Evolutionary conservation across 352 stramenopile genomes (phyloP).

Genomic region (Phytophthora constricta): DNA sequence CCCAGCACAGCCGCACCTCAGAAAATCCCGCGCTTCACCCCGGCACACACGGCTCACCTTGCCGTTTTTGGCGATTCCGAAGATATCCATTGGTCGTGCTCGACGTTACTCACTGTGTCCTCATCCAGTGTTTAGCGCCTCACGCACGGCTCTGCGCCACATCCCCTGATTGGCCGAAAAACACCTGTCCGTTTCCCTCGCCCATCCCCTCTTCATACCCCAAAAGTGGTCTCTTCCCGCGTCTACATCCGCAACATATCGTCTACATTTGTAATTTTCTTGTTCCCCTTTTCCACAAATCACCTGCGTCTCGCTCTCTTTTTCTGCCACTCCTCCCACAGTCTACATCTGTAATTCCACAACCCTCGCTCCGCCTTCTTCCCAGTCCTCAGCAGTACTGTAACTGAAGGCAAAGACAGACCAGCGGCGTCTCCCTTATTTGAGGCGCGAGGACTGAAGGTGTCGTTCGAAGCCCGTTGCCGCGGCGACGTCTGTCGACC

Average conservation of each 20-base stretch:
- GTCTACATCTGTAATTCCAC: neutral
- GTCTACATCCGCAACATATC: neutral
- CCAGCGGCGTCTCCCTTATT: too few relatives aligned
- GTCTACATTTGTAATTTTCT: constrained; percentile 29
- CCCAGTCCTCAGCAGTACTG: neutral
- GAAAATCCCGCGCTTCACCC: too few relatives aligned
- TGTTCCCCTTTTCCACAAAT: constrained; percentile 8
- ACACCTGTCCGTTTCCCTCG: neutral
- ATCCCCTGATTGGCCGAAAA: neutral
- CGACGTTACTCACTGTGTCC: neutral
- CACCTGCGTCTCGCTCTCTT: constrained; percentile 3
- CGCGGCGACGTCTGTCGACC: neutral
- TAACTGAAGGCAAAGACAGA: too few relatives aligned
- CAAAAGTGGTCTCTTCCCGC: constrained; percentile 1
- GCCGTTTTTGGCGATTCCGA: too few relatives aligned
- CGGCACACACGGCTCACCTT: too few relatives aligned
- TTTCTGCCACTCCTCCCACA: neutral
- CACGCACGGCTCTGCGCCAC: neutral
- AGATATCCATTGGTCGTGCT: too few relatives aligned
- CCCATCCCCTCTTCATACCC: neutral
- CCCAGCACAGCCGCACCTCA: too few relatives aligned
- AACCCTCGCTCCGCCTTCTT: neutral
- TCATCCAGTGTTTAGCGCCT: constrained; percentile 1
- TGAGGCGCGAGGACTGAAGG: too few relatives aligned
- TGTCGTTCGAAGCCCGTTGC: neutral